phyloP scores from a whole-genome alignment of 2,329 filamentous ascomycete genomes.

The Colletotrichum noveboracense region DNA sequence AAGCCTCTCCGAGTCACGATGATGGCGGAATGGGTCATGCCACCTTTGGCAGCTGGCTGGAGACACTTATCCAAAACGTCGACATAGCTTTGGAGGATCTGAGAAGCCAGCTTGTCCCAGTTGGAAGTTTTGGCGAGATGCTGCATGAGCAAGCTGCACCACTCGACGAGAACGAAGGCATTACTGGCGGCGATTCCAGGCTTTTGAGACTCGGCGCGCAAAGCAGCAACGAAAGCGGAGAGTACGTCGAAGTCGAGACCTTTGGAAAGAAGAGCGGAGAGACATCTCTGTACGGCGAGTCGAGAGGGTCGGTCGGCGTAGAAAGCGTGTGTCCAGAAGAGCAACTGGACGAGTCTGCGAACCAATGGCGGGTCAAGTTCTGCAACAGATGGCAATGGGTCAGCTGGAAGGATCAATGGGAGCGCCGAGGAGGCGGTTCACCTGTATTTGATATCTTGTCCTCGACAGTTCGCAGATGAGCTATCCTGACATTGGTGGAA shows the following conservation, averaged over 20 bases:
- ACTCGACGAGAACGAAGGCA: constrained; percentile 89
- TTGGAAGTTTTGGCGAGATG: constrained; percentile 65
- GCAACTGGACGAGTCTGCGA: constrained; percentile 66
- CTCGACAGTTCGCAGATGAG: constrained; percentile 59
- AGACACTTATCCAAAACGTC: constrained; percentile 81
- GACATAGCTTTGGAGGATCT: constrained; percentile 73
- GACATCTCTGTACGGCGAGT: constrained; percentile 80
- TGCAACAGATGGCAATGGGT: constrained; percentile 28
- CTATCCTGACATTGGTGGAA: constrained; percentile 62
- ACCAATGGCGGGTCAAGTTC: constrained; percentile 55
- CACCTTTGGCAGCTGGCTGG: constrained; percentile 65
- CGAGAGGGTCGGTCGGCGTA: constrained; percentile 88
- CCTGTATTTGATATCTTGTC: constrained; percentile 62
- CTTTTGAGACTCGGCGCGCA: constrained; percentile 79
- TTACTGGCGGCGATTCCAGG: constrained; percentile 77
- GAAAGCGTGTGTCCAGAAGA: constrained; percentile 87
- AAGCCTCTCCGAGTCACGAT: constrained; percentile 81
- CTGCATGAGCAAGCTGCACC: constrained; percentile 83
- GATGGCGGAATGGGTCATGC: constrained; percentile 75
- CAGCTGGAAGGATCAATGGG: background rate
- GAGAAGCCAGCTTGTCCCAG: constrained; percentile 69
- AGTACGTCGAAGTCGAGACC: constrained; percentile 63
- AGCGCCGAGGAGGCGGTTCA: constrained; percentile 35
- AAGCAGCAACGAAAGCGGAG: constrained; percentile 66
- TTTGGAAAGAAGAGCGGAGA: constrained; percentile 69